Evolutionary conservation across 1,284 basidiomycete species (phyloP), one percentile per base, ranked within the genome.

Genomic region (Taiwanofungus camphoratus): DNA sequence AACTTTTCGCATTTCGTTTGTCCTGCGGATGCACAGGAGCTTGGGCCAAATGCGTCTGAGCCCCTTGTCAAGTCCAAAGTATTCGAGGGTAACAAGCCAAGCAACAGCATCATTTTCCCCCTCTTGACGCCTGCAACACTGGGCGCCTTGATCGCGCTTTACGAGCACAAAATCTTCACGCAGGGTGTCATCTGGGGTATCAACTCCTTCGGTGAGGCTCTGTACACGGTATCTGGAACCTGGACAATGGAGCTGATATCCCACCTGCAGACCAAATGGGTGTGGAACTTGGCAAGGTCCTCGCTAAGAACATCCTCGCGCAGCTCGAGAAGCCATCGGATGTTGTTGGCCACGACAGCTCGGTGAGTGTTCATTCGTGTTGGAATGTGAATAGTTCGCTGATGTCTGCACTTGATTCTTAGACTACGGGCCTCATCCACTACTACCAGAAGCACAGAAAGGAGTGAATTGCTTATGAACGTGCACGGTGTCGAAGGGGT

Each of bases 131-230:
- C 96, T 9, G 79, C 83, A 33, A 88, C 86, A 5, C 82, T 98
- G 23, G 94, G 81, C 37, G 85, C 91, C 1, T 69, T 95, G 39
- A 86, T 95, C 58, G 89, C 87, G n/a, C 60, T 95, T 52, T 95
- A 95, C 63, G 95, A 99, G 70, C 95, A 99, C 77, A 99, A 99
- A 78, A 97, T 99, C 62, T 96, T 97, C 66, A 87, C 90, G 0
- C 96, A 99, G 66, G 95, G 95, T 60, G 87, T 90, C 39, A 77
- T 98, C 51, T 98, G 94, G 94, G 90, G 92, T 36, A 96, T 99
- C 75, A 99, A 99, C 76, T 95, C 92, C 8, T 99, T 89, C 64
- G 91, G 87, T 89, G 42, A 29, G 77, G 59, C 11, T 5, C 27
- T 11, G 19, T 23, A 15, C 13, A 3, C 3, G 2, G n/a, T n/a